Evolutionary conservation across 164 flowering plant genomes (phyloP), one percentile per base, ranked within the genome.

Genomic region (Kingdonia uniflora): DNA sequence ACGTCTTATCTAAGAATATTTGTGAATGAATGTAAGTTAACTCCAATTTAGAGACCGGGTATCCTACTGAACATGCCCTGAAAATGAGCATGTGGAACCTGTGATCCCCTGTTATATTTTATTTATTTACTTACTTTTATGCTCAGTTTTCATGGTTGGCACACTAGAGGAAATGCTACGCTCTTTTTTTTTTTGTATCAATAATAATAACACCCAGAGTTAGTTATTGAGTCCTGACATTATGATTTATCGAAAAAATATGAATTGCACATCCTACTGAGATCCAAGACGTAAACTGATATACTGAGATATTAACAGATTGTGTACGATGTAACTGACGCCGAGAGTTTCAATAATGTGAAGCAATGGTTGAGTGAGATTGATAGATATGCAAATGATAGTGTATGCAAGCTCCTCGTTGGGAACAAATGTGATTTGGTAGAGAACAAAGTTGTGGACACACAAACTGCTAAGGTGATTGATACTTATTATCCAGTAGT

Each of bases 261-360:
- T n/a, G n/a, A n/a, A n/a, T n/a, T n/a, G n/a, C n/a, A n/a, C n/a
- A 29, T 29, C 8, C 35, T 29, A 8, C 35, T 29, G 35, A 29
- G 35, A 3, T 29, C 35, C 35, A 16, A 50, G 14, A 13, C n/a
- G 19, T 47, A 29, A 53, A 50, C 46, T 57, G 52, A 15, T 42
- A 10, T 54, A 16, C 43, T 48, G 54, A n/a, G 46, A 29, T 57
- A 65, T 56, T 17, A 19, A 64, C 68, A 80, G 85, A 71, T 79
- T 65, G 85, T 80, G 47, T 80, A 80, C 38, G 85, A 80, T 71
- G 81, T 80, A 21, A 77, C 85, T 38, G 85, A 80, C 42, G 68
- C 65, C 75, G 85, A 77, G 70, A 79, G 81, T 66, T 80, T 80
- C 75, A 76, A 75, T 69, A 80, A 75, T 68, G 81, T 80, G 41